Evolutionary conservation across 768 basidiomycete genomes (phyloP).

Genomic region (Rhizopogon vulgaris): DNA sequence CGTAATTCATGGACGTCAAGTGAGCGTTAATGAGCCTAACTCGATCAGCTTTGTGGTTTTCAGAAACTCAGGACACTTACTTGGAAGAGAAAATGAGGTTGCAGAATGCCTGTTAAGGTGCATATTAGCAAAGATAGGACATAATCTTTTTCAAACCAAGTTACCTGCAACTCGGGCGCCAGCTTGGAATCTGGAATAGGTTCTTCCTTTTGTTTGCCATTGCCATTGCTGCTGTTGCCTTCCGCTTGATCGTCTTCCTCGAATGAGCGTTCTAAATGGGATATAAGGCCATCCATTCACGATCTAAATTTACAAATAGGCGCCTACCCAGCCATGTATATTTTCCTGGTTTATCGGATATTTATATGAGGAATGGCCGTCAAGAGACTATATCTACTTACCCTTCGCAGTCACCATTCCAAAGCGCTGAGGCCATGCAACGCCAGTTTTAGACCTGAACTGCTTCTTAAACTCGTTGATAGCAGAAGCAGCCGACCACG

Average conservation of each 20-base stretch:
- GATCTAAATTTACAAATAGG: background rate
- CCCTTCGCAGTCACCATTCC: constrained; percentile 49
- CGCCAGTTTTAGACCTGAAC: constrained; percentile 48
- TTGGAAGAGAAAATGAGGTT: constrained; percentile 46
- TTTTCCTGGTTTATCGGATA: constrained; percentile 36
- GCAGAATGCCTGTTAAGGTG: constrained; percentile 32
- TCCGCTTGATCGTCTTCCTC: constrained; percentile 38
- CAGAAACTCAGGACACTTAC: constrained; percentile 18
- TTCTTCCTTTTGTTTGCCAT: constrained; percentile 20
- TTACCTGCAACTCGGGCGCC: constrained; percentile 38
- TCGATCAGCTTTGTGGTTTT: background rate
- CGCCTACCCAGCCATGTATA: constrained; percentile 51
- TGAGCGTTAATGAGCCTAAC: constrained; percentile 45
- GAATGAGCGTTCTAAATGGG: constrained; percentile 41
- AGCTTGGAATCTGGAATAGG: constrained; percentile 44
- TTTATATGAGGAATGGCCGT: background rate
- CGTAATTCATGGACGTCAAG: constrained; percentile 59
- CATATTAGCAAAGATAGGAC: background rate
- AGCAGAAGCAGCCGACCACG: constrained; percentile 33
- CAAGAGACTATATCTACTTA: constrained; percentile 9
- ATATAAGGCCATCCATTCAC: background rate
- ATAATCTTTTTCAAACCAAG: background rate
- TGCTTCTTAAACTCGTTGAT: constrained; percentile 54
- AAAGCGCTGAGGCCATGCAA: constrained; percentile 43
- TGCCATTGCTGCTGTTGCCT: constrained; percentile 5